Base-by-base conservation (phyloP, 805 yeast genomes). In the Nakazawaea ishiwadae region DNA sequence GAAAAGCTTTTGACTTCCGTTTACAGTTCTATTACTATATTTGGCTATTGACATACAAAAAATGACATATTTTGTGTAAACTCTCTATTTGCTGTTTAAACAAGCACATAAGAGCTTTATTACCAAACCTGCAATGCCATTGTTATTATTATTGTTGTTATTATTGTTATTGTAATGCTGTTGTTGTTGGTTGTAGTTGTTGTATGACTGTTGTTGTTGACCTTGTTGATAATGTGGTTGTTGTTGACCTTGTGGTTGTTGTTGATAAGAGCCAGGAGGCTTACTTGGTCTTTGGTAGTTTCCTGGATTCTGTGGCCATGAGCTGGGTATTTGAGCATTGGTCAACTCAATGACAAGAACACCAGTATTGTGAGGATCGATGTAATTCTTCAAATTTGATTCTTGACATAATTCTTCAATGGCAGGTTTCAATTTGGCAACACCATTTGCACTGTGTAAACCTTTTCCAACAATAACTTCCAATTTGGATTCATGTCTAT, bases 391-490 rank as follows among this genome's bases (percentile, higher is more conserved):
- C 49, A 90, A 70, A 19, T 76, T 65, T 32, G 82, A 76, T 51
- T 86, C 84, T 26, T 64, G 55, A 60, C 96, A 88, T 55, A 87
- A 62, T 37, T 77, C 73, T 54, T 87, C 93, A 15, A 89, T 78
- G 0, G 96, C 96, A 2, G 97, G 97, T 59, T 83, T 85, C 51
- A 91, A 63, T 60, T 89, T 90, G 31, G 96, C 90, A 39, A 87
- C 75, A 11, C 95, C 95, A 49, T 79, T 69, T 40, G 73, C 69
- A 1, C 96, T 86, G 58, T 90, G 98, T 31, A 79, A 56, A 6
- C 97, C 98, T 61, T 91, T 91, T 8, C 98, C 98, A 8, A 89
- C 97, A 58, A 91, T 90, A 16, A 88, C 93, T 48, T 79, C 76
- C 33, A 91, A 64, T 37, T 73, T 76, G 3, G 73, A 60, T 54